Evolutionary conservation across 176 grass and related monocot species (phyloP).

Genomic region (Tillandsia leiboldiana): DNA sequence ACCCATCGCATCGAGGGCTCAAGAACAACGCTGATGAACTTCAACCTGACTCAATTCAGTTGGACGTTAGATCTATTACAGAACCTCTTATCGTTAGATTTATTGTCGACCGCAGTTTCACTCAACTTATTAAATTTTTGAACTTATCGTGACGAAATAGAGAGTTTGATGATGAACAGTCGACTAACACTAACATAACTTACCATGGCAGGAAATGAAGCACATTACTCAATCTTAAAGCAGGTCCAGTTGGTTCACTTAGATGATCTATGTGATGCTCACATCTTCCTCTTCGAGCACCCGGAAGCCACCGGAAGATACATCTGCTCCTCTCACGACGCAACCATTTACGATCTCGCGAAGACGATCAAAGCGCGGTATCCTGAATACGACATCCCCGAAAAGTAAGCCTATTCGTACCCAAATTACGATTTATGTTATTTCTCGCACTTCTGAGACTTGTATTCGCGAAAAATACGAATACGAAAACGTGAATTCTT

Average conservation of each 20-base stretch:
- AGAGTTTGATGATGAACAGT: no score
- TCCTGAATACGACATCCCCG: constrained; percentile 50
- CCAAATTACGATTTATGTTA: no score
- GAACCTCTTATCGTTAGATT: no score
- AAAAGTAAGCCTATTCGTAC: constrained; percentile 7
- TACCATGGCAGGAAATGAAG: constrained; percentile 35
- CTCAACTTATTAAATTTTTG: no score
- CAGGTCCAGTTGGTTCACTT: constrained; percentile 68
- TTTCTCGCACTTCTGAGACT: background rate
- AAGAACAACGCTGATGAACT: no score
- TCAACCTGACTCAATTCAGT: no score
- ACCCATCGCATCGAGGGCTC: no score
- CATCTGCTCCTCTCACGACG: constrained; percentile 72
- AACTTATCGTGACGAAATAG: no score
- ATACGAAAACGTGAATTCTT: background rate
- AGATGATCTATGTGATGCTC: constrained; percentile 75
- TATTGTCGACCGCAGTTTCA: no score
- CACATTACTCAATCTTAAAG: constrained; percentile 75
- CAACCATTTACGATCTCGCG: constrained; percentile 70
- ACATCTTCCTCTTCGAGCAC: constrained; percentile 70
- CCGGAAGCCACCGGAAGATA: constrained; percentile 54
- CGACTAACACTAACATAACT: background rate
- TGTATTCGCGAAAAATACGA: background rate
- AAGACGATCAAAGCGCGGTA: constrained; percentile 45
- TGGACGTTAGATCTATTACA: no score